Evolutionary conservation across 2,329 filamentous ascomycete genomes (phyloP), one percentile per base, ranked within the genome.

Genomic region (Eurotiales sp.): DNA sequence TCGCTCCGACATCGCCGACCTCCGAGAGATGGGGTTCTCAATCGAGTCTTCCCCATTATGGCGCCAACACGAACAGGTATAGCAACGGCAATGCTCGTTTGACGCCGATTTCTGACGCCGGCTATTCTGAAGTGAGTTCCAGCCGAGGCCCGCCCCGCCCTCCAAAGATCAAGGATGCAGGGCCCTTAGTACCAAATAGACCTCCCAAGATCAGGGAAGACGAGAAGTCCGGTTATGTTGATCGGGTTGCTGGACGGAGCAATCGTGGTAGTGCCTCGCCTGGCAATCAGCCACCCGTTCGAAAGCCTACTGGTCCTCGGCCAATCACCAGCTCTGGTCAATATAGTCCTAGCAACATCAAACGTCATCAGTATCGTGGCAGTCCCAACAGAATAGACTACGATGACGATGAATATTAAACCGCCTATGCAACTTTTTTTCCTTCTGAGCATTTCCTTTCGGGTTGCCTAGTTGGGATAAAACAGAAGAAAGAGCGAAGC

Each of bases 141-240:
- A 60, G 62, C 19, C 61, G 66, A 15, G 72, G 65, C 1, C 75
- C 77, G 15, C 71, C 77, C 12, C 72, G 78, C 42, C 74, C 76
- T n/a, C 74, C 77, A 14, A 81, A 81, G 61, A 65, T 79, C 52
- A 71, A 70, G 51, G 79, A 83, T 51, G 77, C 82, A 19, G 81
- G 80, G 0, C 82, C 82, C 5, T 68, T 85, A 41, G 69, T 85
- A 19, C 82, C 82, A 12, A 74, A 76, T 41, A 71, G 73, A 30
- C 68, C 73, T 8, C 65, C 68, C 22, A 77, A 73, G 57, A 58
- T 63, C 48, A 63, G 63, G 37, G 64, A 67, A 46, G 64, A 65
- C 19, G 63, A 67, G 21, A 65, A 68, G 23, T 61, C 61, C 30
- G 64, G 63, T 6, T 71, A 74, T 57, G 63, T 63, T 39, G 71